Percentiles rank a stretch among this genome's conserved stretches.
These are phyloP conservation scores for Gentiana dahurica DNA, from an alignment of 257 asterid genomes.

Conservation along the genomic window DNA sequence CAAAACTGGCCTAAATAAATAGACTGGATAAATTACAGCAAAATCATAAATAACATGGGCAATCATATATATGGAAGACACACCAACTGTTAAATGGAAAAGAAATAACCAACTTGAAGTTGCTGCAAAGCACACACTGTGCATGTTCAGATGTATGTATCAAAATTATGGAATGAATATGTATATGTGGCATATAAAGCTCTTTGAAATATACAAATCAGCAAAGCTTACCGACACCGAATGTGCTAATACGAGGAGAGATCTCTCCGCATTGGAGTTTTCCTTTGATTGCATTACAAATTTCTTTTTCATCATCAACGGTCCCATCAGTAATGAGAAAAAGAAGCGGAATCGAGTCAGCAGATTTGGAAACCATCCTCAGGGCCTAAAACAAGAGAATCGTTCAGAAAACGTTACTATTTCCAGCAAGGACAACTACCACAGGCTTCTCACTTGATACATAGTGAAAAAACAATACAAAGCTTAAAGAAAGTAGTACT, in stretches of 20 bases:
- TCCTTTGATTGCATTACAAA: slow-evolving; percentile 41
- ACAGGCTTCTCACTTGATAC: too few species aligned
- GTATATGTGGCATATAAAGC: not conserved
- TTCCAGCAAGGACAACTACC: not conserved
- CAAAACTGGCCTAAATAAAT: too few species aligned
- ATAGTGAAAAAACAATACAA: too few species aligned
- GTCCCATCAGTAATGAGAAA: slow-evolving; percentile 84
- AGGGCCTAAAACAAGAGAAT: slow-evolving; percentile 51
- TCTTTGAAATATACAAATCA: slow-evolving; percentile 2
- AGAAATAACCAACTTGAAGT: not conserved
- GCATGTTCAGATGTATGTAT: not conserved
- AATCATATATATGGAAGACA: too few species aligned
- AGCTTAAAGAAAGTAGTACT: too few species aligned
- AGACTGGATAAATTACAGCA: not conserved
- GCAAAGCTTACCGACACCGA: slow-evolving; percentile 59
- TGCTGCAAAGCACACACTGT: not conserved
- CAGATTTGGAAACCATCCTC: slow-evolving; percentile 40
- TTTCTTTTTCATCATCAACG: slow-evolving; percentile 72
- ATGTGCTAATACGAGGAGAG: slow-evolving; percentile 68
- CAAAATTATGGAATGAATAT: too few species aligned
- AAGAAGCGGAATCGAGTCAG: slow-evolving; percentile 38
- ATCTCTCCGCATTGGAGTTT: slow-evolving; percentile 39
- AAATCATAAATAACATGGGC: not conserved
- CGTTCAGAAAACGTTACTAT: not conserved
- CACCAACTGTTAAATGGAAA: too few species aligned